phyloP scores from a whole-genome alignment of 306 rosid genomes.

The Cercis canadensis region DNA sequence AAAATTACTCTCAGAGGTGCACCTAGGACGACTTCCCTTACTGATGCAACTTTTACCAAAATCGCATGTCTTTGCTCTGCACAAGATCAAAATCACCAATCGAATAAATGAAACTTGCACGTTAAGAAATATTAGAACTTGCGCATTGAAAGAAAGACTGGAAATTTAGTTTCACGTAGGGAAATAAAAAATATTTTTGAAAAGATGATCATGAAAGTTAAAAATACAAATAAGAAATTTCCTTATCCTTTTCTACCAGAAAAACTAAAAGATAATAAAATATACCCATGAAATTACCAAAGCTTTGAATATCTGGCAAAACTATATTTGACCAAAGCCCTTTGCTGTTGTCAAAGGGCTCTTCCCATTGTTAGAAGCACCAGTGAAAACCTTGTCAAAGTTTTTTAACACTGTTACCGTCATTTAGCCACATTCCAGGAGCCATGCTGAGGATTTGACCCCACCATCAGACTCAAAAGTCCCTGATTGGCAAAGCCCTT shows the following conservation, averaged over 20 bases:
- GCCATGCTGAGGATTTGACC: no score
- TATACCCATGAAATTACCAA: slow-evolving; percentile 11
- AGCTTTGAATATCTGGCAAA: background rate
- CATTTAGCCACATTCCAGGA: no score
- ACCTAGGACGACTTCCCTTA: slow-evolving; percentile 94
- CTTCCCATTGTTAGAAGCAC: no score
- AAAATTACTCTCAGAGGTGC: slow-evolving; percentile 87
- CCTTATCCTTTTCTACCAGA: background rate
- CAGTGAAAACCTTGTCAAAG: no score
- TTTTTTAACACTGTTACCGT: no score
- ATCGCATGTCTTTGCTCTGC: slow-evolving; percentile 76
- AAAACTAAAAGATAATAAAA: background rate
- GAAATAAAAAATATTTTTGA: no score
- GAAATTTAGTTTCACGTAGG: no score
- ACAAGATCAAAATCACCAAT: slow-evolving; percentile 42
- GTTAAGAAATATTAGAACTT: slow-evolving; percentile 2
- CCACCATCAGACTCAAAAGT: no score
- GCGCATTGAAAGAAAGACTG: no score
- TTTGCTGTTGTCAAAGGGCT: no score
- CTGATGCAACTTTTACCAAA: slow-evolving; percentile 87
- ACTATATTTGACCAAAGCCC: background rate
- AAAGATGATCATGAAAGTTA: background rate
- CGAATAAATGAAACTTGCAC: slow-evolving; percentile 18
- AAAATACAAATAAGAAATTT: background rate
- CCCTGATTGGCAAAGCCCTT: no score